Conservation (phyloP, 352 stramenopile genomes). For the Phytophthora palmivora region DNA sequence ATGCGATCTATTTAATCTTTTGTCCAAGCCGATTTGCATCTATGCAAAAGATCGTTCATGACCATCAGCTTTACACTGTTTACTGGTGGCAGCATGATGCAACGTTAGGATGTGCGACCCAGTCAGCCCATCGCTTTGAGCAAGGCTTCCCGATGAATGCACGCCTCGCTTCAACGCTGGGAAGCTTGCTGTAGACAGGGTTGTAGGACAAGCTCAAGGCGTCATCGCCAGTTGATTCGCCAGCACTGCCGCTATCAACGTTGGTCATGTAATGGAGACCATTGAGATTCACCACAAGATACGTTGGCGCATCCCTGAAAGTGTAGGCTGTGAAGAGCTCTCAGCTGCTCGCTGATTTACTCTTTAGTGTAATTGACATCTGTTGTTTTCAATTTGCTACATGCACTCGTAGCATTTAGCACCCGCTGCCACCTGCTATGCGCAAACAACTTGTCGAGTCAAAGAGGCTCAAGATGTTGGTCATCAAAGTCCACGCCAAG, state of each 20-base stretch:
- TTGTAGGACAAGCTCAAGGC: constrained; percentile 1
- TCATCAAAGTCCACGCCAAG: constrained; percentile 61
- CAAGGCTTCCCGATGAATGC: constrained; percentile 1
- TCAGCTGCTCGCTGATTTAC: constrained; percentile 8
- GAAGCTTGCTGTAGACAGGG: constrained; percentile 13
- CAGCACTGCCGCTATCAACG: no score
- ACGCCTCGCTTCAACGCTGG: constrained; percentile 10
- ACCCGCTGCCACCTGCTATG: constrained; percentile 56
- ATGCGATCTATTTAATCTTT: constrained; percentile 18
- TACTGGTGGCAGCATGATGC: constrained; percentile 19
- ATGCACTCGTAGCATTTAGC: constrained; percentile 13
- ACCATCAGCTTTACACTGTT: constrained; percentile 6
- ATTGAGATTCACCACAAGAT: no score
- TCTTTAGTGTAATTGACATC: no score
- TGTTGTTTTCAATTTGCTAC: no score
- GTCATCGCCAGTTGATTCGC: no score
- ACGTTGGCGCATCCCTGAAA: constrained; percentile 21
- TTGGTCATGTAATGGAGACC: no score
- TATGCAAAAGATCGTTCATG: constrained; percentile 9
- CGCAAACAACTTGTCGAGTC: constrained; percentile 60
- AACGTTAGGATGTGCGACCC: constrained; percentile 22
- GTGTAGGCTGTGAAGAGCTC: constrained; percentile 32
- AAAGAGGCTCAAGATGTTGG: constrained; percentile 63
- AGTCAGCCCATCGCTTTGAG: constrained; percentile 4
- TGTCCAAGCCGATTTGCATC: constrained; percentile 14